A percentile compares a stretch with the other conserved stretches of the same genome.
Evolutionary conservation across 768 basidiomycete genomes (phyloP).

Genomic region (Lactifluus subvellereus): DNA sequence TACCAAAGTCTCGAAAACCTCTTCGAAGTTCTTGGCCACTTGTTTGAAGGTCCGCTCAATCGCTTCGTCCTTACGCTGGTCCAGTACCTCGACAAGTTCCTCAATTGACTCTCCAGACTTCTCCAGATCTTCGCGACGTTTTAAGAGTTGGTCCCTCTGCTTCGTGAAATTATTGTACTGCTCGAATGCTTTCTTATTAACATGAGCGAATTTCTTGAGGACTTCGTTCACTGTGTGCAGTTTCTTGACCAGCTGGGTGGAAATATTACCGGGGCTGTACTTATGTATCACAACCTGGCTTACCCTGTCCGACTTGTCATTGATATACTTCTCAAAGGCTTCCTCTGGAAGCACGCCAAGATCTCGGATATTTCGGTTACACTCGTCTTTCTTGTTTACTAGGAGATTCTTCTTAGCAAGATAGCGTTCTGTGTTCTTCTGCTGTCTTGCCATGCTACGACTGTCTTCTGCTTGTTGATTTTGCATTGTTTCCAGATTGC

Average conservation of each 20-base stretch:
- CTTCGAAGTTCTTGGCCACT: conserved; percentile 93
- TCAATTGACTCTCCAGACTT: conserved; percentile 85
- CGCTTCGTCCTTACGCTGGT: conserved; percentile 97
- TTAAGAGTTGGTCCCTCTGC: conserved; percentile 85
- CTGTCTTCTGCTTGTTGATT: conserved; percentile 82
- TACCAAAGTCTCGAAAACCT: conserved; percentile 94
- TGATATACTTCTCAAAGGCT: conserved; percentile 92
- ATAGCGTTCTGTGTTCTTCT: conserved; percentile 94
- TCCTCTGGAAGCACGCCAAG: conserved; percentile 96
- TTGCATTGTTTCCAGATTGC: conserved; percentile 67
- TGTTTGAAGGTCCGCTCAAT: conserved; percentile 99
- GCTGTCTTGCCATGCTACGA: conserved; percentile 80
- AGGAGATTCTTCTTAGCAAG: conserved; percentile 89
- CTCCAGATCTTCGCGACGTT: conserved; percentile 87
- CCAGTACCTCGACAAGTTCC: conserved; percentile 87
- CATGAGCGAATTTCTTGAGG: conserved; percentile 94
- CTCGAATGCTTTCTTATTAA: conserved; percentile 99
- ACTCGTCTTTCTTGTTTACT: conserved; percentile 80
- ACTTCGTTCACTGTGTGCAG: conserved; percentile 90
- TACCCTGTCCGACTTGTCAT: conserved; percentile 82
- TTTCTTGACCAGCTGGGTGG: conserved; percentile 76
- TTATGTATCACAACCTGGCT: conserved; percentile 27
- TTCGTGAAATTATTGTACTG: conserved; percentile 98
- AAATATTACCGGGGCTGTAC: background rate
- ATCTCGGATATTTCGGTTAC: conserved; percentile 92